A percentile compares a stretch with the other conserved stretches of the same genome.
Evolutionary conservation across 495 filamentous ascomycete species (phyloP).

Genomic region (Schizothecium vesticola): DNA sequence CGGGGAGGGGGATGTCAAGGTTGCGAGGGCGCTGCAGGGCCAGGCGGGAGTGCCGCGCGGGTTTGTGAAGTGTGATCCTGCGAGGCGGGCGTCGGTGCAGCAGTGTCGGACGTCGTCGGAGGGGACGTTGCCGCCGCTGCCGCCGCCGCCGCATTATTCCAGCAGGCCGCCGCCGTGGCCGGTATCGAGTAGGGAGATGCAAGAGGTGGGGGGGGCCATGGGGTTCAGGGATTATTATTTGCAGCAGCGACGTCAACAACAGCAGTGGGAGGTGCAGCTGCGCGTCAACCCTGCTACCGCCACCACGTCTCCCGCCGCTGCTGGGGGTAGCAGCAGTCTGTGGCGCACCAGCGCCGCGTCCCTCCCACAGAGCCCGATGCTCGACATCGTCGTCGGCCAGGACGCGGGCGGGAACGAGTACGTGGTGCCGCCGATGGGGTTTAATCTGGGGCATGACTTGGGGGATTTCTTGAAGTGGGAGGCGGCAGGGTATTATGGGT

Average conservation of each 20-base stretch:
- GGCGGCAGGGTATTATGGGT: conserved; percentile 16
- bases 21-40: neutral
- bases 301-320: neutral
- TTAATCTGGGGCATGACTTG: conserved; percentile 49
- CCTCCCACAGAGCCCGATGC: conserved; percentile 48
- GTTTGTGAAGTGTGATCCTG: too few species aligned
- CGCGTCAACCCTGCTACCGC: neutral
- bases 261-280: neutral
- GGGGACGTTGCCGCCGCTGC: neutral
- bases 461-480: conserved; percentile 50
- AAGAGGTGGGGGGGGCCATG: neutral
- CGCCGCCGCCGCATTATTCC: neutral
- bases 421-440: conserved; percentile 47
- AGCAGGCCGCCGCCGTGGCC: neutral
- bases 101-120: neutral
- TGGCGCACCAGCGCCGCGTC: conserved; percentile 13
- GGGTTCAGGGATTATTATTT: neutral
- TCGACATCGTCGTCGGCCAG: conserved; percentile 38
- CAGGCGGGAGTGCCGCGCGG: too few species aligned
- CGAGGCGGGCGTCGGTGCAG: too few species aligned
- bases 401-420: conserved; percentile 37
- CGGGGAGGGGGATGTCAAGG: conserved; percentile 15
- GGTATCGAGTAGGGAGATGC: neutral
- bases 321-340: neutral
- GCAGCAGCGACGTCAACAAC: neutral